A percentile compares a stretch with the other conserved stretches of the same genome.
These are phyloP conservation scores for Piper longum DNA, from an alignment of 164 flowering plant species.

Conservation along the genomic window DNA sequence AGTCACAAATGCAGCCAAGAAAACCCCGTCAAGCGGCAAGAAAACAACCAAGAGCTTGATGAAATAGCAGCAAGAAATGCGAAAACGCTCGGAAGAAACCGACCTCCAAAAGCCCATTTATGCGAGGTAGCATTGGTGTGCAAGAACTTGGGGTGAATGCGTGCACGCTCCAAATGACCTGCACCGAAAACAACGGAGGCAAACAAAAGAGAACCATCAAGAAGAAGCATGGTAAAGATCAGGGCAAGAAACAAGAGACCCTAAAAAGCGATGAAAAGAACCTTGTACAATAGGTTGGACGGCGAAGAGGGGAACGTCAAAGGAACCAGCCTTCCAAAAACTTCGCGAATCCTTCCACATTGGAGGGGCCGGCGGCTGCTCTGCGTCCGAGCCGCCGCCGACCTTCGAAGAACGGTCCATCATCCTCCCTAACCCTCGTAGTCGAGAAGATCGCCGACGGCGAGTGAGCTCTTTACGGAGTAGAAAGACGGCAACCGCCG, in stretches of 20 bases:
- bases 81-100: background rate
- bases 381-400: background rate
- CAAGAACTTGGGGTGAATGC: constrained; percentile 83
- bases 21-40: too few species aligned
- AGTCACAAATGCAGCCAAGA: too few species aligned
- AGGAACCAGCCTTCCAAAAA: constrained; percentile 85
- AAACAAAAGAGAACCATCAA: background rate
- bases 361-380: background rate
- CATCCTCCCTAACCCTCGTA: background rate
- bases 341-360: constrained; percentile 24
- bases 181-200: background rate
- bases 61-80: too few species aligned
- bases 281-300: constrained; percentile 15
- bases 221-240: background rate
- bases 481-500: too few species aligned
- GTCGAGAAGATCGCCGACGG: too few species aligned
- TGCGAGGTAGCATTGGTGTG: constrained; percentile 95
- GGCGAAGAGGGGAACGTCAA: constrained; percentile 13
- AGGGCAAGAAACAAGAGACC: background rate
- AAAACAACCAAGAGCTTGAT: too few species aligned
- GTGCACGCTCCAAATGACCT: constrained; percentile 72
- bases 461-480: too few species aligned
- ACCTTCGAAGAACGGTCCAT: background rate
- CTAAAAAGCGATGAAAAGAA: background rate
- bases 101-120: constrained; percentile 96